Base-by-base conservation (phyloP, 495 filamentous ascomycete genomes). In the Podospora pseudopauciseta region DNA sequence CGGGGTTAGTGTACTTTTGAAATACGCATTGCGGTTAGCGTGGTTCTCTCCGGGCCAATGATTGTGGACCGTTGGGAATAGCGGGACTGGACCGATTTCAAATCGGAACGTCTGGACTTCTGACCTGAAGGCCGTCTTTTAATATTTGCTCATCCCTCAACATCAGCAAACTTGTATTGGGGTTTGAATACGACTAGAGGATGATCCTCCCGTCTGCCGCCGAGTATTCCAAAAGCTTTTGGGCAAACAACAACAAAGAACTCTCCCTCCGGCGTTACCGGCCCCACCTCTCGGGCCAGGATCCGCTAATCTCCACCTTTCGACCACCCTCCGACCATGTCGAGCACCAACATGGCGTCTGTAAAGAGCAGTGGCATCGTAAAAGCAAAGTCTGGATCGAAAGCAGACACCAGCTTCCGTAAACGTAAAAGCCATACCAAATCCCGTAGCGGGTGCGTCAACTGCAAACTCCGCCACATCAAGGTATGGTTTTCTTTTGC, bases 401-500 rank as follows among this genome's bases (percentile, higher is more conserved):
- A 11, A 49, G 9, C 1, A 49, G 39, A 49, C 39, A 49, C 39
- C 15, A 16, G 39, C 39, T 18, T 23, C 23, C 63, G 70, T 63
- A 72, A 66, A 68, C 78, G 82, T 4, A 80, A 75, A 65, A 65
- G 75, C 3, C 81, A 83, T 64, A 79, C 70, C 16, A 83, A 83
- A 65, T 81, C 78, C 3, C 75, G 81, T 15, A 71, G 67, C 13
- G 82, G 82, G 0, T 84, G 82, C 63, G 72, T 74, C 26, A 84
- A 84, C 68, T 84, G 82, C 74, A 85, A 83, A 75, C 59, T 85
- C 23, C 70, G 82, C 27, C 70, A 76, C 27, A 74, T 84, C 53
- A 84, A 84, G 71, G 82, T 80, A 68, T 71, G 60, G 19, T 16
- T 6, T 27, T 15, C 54, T 5, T 5, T 32, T 32, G 30, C 30